Base-by-base conservation (phyloP, 1,284 basidiomycete genomes). In the Chondrostereum purpureum region DNA sequence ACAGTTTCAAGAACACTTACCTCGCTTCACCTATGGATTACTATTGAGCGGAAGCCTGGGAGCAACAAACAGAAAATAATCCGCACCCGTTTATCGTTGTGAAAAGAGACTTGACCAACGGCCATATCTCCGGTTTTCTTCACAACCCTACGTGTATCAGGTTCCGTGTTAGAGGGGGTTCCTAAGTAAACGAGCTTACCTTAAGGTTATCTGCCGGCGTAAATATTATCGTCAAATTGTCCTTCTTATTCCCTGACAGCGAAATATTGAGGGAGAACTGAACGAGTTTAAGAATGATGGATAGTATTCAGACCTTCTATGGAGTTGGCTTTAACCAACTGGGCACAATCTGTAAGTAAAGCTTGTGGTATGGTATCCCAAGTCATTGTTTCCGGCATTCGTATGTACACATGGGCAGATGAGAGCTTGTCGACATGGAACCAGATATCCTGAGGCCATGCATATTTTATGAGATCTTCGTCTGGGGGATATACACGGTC, bases 81-180 rank as follows among this genome's bases (percentile, higher is more conserved):
- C 52, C 70, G 44, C 46, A 90, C 90, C 64, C 77, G 76, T 57
- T 92, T 89, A 61, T 97, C 92, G 46, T 74, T 88, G 56, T 95
- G 88, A 62, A 99, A 99, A 0, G 91, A 87, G 0, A 99, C 96
- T 57, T 94, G 86, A 0, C 96, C 95, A 2, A 94, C 83, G 0
- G 91, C 92, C 92, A 95, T 95, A 59, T 95, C 92, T 0, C 93
- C 93, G 5, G 88, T 87, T 90, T 97, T 97, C 88, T 92, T n/a
- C n/a, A n/a, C n/a, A n/a, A n/a, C n/a, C n/a, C n/a, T n/a, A 50
- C 39, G n/a, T 17, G 18, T 14, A 41, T 3, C 4, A 20, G 18
- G 3, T 13, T 4, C 4, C 3, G 22, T 13, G 4, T 3, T 5
- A 19, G 12, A 22, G 21, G n/a, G n/a, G n/a, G n/a, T n/a, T n/a